Evolutionary conservation across 768 basidiomycete genomes (phyloP), one percentile per base, ranked within the genome.

Genomic region (Pluteus cervinus): DNA sequence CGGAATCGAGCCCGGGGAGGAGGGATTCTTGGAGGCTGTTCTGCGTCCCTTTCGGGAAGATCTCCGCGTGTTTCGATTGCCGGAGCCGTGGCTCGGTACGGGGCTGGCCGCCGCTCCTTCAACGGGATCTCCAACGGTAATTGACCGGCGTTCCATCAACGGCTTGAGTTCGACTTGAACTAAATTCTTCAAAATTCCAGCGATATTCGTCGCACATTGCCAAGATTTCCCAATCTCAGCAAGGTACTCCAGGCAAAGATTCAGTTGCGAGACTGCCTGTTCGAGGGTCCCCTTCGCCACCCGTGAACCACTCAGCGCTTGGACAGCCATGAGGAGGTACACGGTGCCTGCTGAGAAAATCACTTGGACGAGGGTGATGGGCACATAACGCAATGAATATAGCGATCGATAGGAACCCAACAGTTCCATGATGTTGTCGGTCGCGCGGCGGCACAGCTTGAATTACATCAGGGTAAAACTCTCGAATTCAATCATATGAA

Each of bases 321-420:
- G 71, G 40, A 75, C 67, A 12, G 74, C 73, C 14, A 63, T 61
- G 26, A 78, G 62, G 11, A 79, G 65, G 47, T 68, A 77, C 6
- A 76, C 65, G 4, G 75, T 79, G 11, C 76, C 79, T 1, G 77
- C 75, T 4, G 72, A 71, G 56, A 79, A 81, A 14, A 71, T 58
- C 23, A 70, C 65, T 52, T 81, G 79, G 14, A 74, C 63, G 26
- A 76, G 55, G 9, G 75, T 75, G 41, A 79, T 67, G 3, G 76
- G 73, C n/a, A 64, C 63, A 46, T 70, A 79, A 16, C 78, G 73
- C 14, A 81, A 59, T 1, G 64, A 63, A 46, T 79, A 79, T n/a
- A 70, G 62, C 8, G 56, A 48, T 23, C 69, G 66, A 69, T 71
- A 79, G 2, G 66, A 66, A 4, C 55, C 59, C 7, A 71, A 57